Conservation (phyloP, 2,329 filamentous ascomycete species). For the Amylocarpus encephaloides region DNA sequence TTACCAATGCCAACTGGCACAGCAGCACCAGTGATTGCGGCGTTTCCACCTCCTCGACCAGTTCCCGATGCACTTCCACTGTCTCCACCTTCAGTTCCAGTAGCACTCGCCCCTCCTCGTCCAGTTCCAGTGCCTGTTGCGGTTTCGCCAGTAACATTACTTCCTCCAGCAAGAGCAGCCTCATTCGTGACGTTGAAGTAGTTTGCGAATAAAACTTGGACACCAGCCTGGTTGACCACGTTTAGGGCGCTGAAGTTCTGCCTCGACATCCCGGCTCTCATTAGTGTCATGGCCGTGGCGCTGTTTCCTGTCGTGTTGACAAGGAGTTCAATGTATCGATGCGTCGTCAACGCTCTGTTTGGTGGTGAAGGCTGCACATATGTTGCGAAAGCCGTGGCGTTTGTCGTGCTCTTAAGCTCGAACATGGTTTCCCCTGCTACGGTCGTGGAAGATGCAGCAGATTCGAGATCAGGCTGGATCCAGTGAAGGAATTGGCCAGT, state of each 20-base stretch:
- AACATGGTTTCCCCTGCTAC: conserved; percentile 22
- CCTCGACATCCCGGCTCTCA: conserved; percentile 8
- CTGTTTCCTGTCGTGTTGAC: conserved; percentile 22
- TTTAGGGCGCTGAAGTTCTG: conserved; percentile 18
- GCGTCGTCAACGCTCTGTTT: conserved; percentile 19
- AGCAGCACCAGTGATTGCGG: background rate
- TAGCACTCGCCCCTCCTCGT: background rate
- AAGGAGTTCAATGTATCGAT: conserved; percentile 26
- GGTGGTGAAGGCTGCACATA: conserved; percentile 25
- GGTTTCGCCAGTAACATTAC: background rate
- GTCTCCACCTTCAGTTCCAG: background rate
- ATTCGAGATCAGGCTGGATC: conserved; percentile 26
- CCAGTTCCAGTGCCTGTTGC: background rate
- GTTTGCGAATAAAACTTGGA: conserved; percentile 19
- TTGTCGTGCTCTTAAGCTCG: conserved; percentile 19
- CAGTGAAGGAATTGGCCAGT: conserved; percentile 27
- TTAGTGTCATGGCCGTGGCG: conserved; percentile 4
- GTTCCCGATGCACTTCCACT: background rate
- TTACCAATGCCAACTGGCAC: background rate
- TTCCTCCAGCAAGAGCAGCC: background rate
- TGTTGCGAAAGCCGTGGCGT: conserved; percentile 19
- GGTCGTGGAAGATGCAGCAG: conserved; percentile 15
- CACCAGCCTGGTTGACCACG: conserved; percentile 13
- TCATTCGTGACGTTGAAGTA: conserved; percentile 24
- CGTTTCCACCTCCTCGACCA: background rate